These are phyloP conservation scores for Diaporthe vaccinii DNA, from an alignment of 2,329 filamentous ascomycete species.

Conservation along the genomic window DNA sequence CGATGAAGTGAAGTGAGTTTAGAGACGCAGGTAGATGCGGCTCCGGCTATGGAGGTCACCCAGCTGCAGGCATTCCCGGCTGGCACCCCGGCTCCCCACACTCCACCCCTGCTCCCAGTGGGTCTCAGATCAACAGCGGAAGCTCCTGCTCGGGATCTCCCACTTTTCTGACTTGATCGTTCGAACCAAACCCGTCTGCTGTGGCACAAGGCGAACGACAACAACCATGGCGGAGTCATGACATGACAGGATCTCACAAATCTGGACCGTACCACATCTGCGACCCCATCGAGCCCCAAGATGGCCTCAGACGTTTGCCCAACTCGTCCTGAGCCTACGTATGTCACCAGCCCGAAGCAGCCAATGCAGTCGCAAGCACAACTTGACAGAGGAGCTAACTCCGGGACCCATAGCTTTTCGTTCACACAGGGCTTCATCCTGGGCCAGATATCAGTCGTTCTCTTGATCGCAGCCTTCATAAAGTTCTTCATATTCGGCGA, in stretches of 20 bases:
- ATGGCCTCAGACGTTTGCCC: conserved; percentile 61
- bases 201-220: not conserved
- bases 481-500: conserved; percentile 99
- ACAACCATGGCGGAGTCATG: conserved; percentile 17
- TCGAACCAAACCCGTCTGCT: not conserved
- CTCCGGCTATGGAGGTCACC: conserved; percentile 34
- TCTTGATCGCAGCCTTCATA: conserved; percentile 94
- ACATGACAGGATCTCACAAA: not conserved
- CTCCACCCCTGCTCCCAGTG: conserved; percentile 8
- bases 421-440: conserved; percentile 95
- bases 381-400: conserved; percentile 29
- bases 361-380: conserved; percentile 19
- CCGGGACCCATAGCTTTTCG: conserved; percentile 71
- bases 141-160: conserved; percentile 20
- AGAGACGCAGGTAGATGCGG: conserved; percentile 37
- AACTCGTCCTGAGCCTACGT: conserved; percentile 61
- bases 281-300: conserved; percentile 26
- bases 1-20: conserved; percentile 35
- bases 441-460: conserved; percentile 91
- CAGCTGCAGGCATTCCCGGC: conserved; percentile 34
- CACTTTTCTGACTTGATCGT: conserved; percentile 40
- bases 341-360: conserved; percentile 45
- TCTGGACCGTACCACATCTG: not conserved
- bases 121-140: not conserved
- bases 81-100: conserved; percentile 35